Evolutionary conservation across 345 rosid species (phyloP), one percentile per base, ranked within the genome.

Genomic region (Eucalyptus brandiana): DNA sequence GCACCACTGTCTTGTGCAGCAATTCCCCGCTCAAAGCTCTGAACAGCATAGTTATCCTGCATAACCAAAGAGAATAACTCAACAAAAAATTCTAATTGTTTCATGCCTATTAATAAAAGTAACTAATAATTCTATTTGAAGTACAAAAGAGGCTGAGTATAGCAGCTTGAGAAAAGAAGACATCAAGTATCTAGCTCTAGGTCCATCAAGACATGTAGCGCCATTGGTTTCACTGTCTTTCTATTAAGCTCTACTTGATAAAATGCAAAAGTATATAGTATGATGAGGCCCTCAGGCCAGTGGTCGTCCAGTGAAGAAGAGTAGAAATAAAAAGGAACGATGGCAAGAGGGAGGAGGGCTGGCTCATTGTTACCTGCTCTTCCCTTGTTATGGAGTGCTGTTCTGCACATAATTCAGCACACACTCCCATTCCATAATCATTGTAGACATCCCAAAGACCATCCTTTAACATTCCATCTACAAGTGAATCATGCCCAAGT

Each of bases 391-490:
- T 83, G 34, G 93, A 86, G 91, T 93, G 94, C 87, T 93, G 92
- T 65, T 98, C 99, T 28, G 99, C 97, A 87, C 99, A 98, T 81
- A 97, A 86, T 92, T 98, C 99, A 86, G 97, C 99, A 92, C 99
- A 97, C 89, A 88, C 95, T 91, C 99, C 99, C 99, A 98, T 98
- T 65, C 96, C 98, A 93, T 93, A 94, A 90, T 97, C 97, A 50
- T 95, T 96, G 87, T 96, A 97, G 56, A 97, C 98, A 94, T 98
- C 99, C 99, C 99, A 98, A 65, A 98, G 91, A 80, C 99, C 99
- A 93, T 98, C 99, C 90, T 97, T 97, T 67, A 98, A 86, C 99
- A 98, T 96, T 89, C 99, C 99, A 92, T 98, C 99, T 30, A 98
- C 97, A 65, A 98, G 91, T 81, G 97, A 91, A 93, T 96, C 99